Base-by-base conservation (phyloP, 1,284 basidiomycete species). In the Sphaerobolus stellatus region DNA sequence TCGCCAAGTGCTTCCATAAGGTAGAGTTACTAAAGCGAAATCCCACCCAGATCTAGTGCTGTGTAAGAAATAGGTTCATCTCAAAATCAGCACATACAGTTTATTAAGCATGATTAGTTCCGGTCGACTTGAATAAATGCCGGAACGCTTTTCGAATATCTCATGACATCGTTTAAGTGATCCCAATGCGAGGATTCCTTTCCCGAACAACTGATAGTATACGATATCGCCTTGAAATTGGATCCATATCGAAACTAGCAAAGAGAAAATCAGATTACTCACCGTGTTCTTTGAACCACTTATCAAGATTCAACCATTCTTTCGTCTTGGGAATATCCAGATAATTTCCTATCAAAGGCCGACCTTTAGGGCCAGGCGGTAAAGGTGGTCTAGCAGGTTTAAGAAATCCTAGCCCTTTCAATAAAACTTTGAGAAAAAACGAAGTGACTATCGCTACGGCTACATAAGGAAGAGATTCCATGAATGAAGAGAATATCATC, bases 21-120 rank as follows among this genome's bases (percentile, higher is more conserved):
- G 62, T 73, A 75, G 75, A 40, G 40, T 40, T 5, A 34, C 45
- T 62, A 79, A 78, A 0, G 78, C 61, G 68, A 71, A 75, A 79
- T 5, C 78, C 77, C 61, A 80, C 77, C 36, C 79, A 80, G 49
- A 1, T 34, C 28, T 27, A 22, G 24, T 11, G 31, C 11, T 36
- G 20, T 18, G 18, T 14, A 8, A 16, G 16, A 46, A 9, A 48
- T n/a, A 33, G 16, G 3, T 40, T 7, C 3, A 34, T 18, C 20
- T 25, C n/a, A 4, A 38, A 4, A 24, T 50, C 14, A 18, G 16
- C 6, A n/a, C 52, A 18, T 48, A 54, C 55, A 56, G 22, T 24
- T 56, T 51, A 14, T 44, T 34, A 30, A 48, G 25, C 51, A 56
- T 56, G 20, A 50, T 40, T 24, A 56, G 43, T 13, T 52, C 6